These are phyloP conservation scores for Xerocomellus amylosporus DNA, from an alignment of 768 basidiomycete genomes.

Conservation along the genomic window DNA sequence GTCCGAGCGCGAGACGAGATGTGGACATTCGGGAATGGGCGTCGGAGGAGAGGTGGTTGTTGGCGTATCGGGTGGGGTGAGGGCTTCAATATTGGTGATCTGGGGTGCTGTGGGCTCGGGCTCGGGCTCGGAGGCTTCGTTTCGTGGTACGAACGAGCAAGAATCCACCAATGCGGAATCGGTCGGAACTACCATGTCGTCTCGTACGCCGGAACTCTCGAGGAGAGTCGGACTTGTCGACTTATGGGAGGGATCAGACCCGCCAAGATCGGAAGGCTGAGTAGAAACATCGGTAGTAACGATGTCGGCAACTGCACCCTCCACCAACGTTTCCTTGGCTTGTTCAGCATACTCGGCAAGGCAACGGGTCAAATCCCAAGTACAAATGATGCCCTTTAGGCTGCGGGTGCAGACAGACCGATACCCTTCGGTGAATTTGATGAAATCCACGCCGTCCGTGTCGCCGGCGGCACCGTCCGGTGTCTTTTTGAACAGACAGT, in stretches of 20 bases:
- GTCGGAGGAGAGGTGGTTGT: background rate
- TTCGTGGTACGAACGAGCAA: background rate
- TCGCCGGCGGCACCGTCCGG: background rate
- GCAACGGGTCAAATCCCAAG: constrained; percentile 15
- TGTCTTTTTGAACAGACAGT: constrained; percentile 1
- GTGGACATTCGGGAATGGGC: background rate
- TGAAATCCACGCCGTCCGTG: constrained; percentile 7
- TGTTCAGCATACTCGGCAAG: constrained; percentile 4
- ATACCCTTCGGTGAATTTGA: constrained; percentile 9
- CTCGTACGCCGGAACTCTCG: background rate
- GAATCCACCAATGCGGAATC: background rate
- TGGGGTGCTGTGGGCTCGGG: background rate
- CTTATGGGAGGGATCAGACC: background rate
- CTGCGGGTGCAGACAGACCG: constrained; percentile 12
- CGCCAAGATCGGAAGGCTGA: background rate
- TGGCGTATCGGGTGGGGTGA: background rate
- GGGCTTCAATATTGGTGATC: background rate
- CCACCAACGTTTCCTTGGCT: background rate
- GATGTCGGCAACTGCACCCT: background rate
- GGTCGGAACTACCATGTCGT: background rate
- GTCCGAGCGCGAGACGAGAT: constrained; percentile 16
- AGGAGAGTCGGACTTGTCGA: background rate
- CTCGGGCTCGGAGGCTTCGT: background rate
- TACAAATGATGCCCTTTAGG: constrained; percentile 12
- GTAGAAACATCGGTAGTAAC: background rate